These are phyloP conservation scores for Pyrenophora tritici-repentis DNA, from an alignment of 2,329 filamentous ascomycete species.

Conservation along the genomic window DNA sequence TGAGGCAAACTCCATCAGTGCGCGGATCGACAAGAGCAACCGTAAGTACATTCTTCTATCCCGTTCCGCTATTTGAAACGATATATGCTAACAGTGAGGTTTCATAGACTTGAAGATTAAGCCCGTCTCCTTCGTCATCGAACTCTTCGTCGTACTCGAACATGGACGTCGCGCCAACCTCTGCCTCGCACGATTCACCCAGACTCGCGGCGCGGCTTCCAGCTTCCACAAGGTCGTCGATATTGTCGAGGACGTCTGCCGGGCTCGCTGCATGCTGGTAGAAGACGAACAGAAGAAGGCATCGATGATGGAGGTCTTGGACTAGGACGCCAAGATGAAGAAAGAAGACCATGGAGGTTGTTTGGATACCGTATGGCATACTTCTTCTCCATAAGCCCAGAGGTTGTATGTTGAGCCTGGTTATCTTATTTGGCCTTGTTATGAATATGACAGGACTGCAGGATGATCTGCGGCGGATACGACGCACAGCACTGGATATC, in stretches of 20 bases:
- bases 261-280: conserved; percentile 68
- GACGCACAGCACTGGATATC: conserved; percentile 1
- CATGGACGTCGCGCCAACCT: conserved; percentile 77
- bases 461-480: neutral
- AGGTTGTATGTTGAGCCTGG: neutral
- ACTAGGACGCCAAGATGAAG: conserved; percentile 20
- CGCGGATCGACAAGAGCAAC: conserved; percentile 75
- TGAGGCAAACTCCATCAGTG: conserved; percentile 77
- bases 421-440: neutral
- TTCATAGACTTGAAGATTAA: conserved; percentile 75
- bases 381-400: conserved; percentile 4
- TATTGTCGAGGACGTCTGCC: conserved; percentile 72
- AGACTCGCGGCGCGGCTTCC: conserved; percentile 88
- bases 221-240: conserved; percentile 85
- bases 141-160: conserved; percentile 88
- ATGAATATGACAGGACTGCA: neutral
- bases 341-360: conserved; percentile 1
- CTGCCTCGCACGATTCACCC: conserved; percentile 82
- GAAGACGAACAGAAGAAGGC: conserved; percentile 56
- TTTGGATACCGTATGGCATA: conserved; percentile 14
- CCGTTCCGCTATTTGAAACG: neutral
- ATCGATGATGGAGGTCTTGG: conserved; percentile 51
- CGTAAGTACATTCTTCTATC: conserved; percentile 61
- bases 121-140: conserved; percentile 83
- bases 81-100: conserved; percentile 16